These are phyloP conservation scores for Beauveria pseudobassiana DNA, from an alignment of 2,329 filamentous ascomycete genomes.

Conservation along the genomic window DNA sequence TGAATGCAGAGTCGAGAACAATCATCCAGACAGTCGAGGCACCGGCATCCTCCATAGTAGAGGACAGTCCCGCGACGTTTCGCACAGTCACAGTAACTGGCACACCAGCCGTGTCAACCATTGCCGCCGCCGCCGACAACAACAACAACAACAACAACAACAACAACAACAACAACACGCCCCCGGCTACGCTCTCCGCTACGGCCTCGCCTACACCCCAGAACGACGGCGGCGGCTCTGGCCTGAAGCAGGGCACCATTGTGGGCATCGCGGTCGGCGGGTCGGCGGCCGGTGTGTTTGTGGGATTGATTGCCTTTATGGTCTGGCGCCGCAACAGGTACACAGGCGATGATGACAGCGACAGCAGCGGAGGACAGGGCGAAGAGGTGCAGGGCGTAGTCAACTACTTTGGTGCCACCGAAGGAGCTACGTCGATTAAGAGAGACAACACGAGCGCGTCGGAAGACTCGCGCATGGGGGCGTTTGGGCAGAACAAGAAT, in stretches of 20 bases:
- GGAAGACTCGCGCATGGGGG: slow-evolving; percentile 4
- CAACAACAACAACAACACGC: neutral
- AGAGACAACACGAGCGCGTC: slow-evolving; percentile 6
- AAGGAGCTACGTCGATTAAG: neutral
- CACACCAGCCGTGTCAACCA: neutral
- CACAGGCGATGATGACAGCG: neutral
- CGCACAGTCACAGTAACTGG: neutral
- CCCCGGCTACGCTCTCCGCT: neutral
- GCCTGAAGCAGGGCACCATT: neutral
- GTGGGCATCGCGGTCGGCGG: slow-evolving; percentile 4
- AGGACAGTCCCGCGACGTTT: neutral
- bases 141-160: neutral
- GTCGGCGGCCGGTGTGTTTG: neutral
- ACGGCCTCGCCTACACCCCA: neutral
- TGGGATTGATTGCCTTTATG: neutral
- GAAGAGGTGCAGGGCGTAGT: neutral
- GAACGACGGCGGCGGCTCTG: neutral
- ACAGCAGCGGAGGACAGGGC: neutral
- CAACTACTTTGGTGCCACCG: neutral
- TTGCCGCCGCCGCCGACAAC: neutral
- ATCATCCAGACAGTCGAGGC: neutral
- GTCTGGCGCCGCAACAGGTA: slow-evolving; percentile 1
- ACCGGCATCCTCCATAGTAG: neutral
- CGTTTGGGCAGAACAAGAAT: slow-evolving; percentile 1
- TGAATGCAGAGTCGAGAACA: neutral